Evolutionary conservation across 75 land plant species (phyloP), one percentile per base, ranked within the genome.

Genomic region (Pseudotsuga menziesii): DNA sequence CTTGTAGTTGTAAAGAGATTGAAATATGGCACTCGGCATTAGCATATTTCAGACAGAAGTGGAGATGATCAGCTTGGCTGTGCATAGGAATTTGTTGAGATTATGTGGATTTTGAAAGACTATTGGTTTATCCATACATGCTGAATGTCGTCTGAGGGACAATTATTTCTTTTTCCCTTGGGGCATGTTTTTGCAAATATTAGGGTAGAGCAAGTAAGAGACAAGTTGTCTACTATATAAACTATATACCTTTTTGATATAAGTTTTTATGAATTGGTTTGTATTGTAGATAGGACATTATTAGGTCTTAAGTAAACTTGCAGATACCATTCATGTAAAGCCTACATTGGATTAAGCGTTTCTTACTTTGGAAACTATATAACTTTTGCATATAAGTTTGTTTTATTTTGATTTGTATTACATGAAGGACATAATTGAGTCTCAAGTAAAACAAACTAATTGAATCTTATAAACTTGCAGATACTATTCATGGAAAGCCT

Each of bases 21-120:
- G 44, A 94, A 85, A 72, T n/a, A n/a, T n/a, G n/a, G n/a, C n/a
- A n/a, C n/a, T n/a, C n/a, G n/a, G n/a, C n/a, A n/a, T n/a, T n/a
- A n/a, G n/a, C n/a, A n/a, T n/a, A n/a, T 91, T 91, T 74, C 89
- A 91, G 82, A 90, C 88, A 64, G 96, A 93, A 81, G 87, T 93
- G 27, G 91, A 93, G 80, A 91, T 91, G 94, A 93, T 91, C 60
- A 91, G 96, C 80, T 75, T 93, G 27, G 96, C 96, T 25, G 94
- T 92, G 7, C 96, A 93, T 63, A 77, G 92, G 29, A 89, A 93
- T 63, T 88, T 93, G 57, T 85, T 93, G 29, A 83, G 87, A 70
- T 80, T 93, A 6, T 83, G 77, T 70, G 96, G 96, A 14, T 93
- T 89, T 78, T 93, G 96, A 94, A 59, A 84, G 86, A 76, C 82